Base-by-base conservation (phyloP, 192 early-diverging fungal species). In the Obelidium mucronatum region DNA sequence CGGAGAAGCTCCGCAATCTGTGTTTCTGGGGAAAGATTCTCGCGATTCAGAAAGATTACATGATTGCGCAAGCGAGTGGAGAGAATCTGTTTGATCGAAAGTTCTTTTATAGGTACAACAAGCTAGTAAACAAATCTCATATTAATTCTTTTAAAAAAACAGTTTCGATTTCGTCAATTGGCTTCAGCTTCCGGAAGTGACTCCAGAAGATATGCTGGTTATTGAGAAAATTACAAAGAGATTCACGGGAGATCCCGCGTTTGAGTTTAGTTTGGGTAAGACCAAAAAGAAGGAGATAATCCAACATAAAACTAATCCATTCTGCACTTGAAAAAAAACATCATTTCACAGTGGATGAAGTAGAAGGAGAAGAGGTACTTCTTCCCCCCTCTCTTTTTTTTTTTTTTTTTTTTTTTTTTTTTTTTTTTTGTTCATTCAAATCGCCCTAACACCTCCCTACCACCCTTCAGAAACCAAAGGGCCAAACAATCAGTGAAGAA, bases 11-110 rank as follows among this genome's bases (percentile, higher is more conserved):
- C n/a, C 34, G 76, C n/a, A n/a, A 71, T 31, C 74, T 87, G 24
- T 74, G 65, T 36, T 72, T 89, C n/a, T 89, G 88, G 88, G 88
- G 88, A 8, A 87, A 87, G 66, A 77, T 89, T 51, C 52, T 85
- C 39, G 88, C 87, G 2, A 73, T 89, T 40, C 80, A 89, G 54
- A 66, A 81, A 15, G 88, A 89, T 64, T 89, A 89, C 74, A 82
- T 78, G 52, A 77, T 89, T 59, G 81, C 85, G 2, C 88, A 89
- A 72, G 75, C 81, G 6, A 48, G 53, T 40, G 65, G 67, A 31
- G 77, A 65, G 3, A 74, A 81, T 48, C 52, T 79, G 3, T 89
- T 89, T 80, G 65, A 79, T 22, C 34, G 84, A 39, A 89, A 89
- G 71, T 87, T 78, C 55, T 89, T 67, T 54, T 89, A 89, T 79